Evolutionary conservation across 2,329 filamentous ascomycete genomes (phyloP).

Genomic region (Aspergillus hortae): DNA sequence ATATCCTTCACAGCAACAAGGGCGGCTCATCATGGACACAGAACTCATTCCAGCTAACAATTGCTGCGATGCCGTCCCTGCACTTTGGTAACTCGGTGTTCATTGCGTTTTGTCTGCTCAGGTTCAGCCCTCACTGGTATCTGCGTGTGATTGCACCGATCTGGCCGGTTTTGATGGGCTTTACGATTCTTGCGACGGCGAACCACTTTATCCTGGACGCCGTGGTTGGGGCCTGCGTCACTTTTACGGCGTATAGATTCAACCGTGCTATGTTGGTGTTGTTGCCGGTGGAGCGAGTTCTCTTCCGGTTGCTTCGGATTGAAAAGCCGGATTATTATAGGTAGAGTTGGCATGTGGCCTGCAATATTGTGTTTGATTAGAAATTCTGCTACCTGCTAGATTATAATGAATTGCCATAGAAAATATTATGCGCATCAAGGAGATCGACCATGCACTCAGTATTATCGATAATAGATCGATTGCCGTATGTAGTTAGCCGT

Average conservation of each 20-base stretch:
- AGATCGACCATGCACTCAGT: too few species aligned
- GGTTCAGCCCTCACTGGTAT: conserved; percentile 40
- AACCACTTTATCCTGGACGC: conserved; percentile 68
- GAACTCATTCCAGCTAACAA: conserved; percentile 47
- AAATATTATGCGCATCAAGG: too few species aligned
- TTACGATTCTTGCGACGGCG: conserved; percentile 64
- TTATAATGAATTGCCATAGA: too few species aligned
- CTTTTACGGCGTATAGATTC: conserved; percentile 19
- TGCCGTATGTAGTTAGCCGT: too few species aligned
- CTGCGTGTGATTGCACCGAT: conserved; percentile 37
- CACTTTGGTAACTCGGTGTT: conserved; percentile 43
- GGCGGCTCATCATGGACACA: conserved; percentile 38
- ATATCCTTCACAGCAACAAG: conserved; percentile 39
- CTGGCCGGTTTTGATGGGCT: conserved; percentile 43
- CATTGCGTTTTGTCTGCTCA: conserved; percentile 27
- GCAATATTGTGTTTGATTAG: too few species aligned
- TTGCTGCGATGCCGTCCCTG: conserved; percentile 50
- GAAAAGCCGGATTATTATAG: conserved; percentile 18
- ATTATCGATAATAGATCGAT: too few species aligned
- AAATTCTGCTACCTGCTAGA: too few species aligned
- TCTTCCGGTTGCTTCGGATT: conserved; percentile 17
- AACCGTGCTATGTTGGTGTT: conserved; percentile 21
- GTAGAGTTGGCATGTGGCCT: too few species aligned
- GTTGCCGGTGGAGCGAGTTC: conserved; percentile 19
- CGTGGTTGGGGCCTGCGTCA: conserved; percentile 53